Base-by-base conservation (phyloP, 192 early-diverging fungal species). In the Lobosporangium transversale region DNA sequence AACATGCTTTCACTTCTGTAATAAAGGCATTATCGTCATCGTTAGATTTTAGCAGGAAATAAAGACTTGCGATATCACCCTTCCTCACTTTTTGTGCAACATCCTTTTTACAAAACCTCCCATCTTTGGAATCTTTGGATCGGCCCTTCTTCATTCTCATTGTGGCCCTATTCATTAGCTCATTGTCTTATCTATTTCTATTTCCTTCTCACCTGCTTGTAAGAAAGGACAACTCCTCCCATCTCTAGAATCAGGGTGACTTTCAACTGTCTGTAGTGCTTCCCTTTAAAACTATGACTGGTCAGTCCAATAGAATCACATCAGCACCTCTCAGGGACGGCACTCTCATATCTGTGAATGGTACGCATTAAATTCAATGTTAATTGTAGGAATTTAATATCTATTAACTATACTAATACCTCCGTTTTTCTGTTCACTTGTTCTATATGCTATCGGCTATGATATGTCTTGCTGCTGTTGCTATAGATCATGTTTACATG, bases 401-500 rank as follows among this genome's bases (percentile, higher is more conserved):
- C n/a, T n/a, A n/a, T n/a, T 40, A 40, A 14, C 37, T 7, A 40
- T 40, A 14, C 8, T 40, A 14, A 40, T 40, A 40, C 14, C 14
- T 40, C 37, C 37, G 37, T 10, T 14, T 40, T 14, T 40, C 14
- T 40, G 37, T n/a, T n/a, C n/a, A n/a, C n/a, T n/a, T n/a, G n/a
- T n/a, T n/a, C n/a, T n/a, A n/a, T n/a, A n/a, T n/a, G n/a, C n/a
- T n/a, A n/a, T n/a, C n/a, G n/a, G n/a, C n/a, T n/a, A n/a, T n/a
- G n/a, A n/a, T n/a, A n/a, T n/a, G n/a, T n/a, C n/a, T n/a, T 40
- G 37, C 37, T 7, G 14, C 20, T 48, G 9, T n/a, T 48, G 45
- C 15, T 11, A 21, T 48, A 94, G 92, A 94, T 55, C 89, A 89
- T 82, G 92, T 93, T 20, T 93, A 92, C 62, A 66, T 93, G 67